Evolutionary conservation across 2,329 filamentous ascomycete species (phyloP).

Genomic region (Pseudogymnoascus sp.): DNA sequence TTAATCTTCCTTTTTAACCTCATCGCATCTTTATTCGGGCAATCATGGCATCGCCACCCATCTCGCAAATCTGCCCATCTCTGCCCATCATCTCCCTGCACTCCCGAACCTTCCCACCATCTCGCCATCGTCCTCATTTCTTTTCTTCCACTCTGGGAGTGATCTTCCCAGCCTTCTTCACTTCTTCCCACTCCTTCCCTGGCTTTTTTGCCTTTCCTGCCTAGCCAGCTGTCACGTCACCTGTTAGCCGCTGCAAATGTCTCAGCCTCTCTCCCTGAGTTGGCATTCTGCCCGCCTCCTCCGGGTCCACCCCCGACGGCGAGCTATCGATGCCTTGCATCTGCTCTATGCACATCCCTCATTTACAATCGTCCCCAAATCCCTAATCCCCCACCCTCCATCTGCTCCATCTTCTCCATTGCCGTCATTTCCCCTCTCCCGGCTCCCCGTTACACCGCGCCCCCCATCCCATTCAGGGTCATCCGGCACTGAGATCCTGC

Average conservation of each 20-base stretch:
- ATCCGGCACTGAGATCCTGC: neutral
- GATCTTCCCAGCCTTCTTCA: neutral
- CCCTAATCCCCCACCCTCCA: neutral
- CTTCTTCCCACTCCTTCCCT: neutral
- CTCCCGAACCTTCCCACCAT: neutral
- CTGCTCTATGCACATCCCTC: neutral
- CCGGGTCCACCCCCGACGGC: neutral
- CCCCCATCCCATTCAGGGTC: neutral
- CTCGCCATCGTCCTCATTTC: neutral
- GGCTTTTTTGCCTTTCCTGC: neutral
- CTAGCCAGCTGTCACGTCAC: neutral
- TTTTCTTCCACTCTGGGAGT: neutral
- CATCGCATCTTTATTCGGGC: neutral
- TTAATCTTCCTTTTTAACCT: neutral
- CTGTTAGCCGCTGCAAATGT: neutral
- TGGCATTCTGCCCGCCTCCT: neutral
- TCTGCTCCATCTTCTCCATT: neutral
- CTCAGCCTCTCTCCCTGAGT: neutral
- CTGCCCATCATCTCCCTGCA: neutral
- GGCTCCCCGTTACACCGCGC: neutral
- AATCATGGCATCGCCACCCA: neutral
- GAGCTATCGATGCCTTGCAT: neutral
- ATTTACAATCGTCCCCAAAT: neutral
- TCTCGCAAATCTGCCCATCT: neutral
- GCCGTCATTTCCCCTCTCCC: neutral